Conservation (phyloP, 139 green algal genomes). For the Astrephomene gubernaculifera region DNA sequence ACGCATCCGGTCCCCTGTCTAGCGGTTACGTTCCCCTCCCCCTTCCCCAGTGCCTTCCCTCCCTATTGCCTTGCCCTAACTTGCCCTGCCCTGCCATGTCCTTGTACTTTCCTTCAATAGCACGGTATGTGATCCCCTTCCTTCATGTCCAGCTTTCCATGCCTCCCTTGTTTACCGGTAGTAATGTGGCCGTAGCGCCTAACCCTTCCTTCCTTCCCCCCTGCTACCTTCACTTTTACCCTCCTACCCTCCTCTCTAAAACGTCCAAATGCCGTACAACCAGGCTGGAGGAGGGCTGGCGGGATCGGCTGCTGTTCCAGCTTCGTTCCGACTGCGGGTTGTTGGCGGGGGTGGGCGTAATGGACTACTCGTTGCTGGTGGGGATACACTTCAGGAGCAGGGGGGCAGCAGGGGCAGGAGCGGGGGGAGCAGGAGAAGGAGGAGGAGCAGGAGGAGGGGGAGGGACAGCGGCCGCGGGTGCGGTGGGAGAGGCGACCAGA, state of each 20-base stretch:
- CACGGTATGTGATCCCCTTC: too few relatives aligned
- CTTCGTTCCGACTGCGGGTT: slow-evolving; percentile 76
- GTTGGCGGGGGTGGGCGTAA: slow-evolving; percentile 74
- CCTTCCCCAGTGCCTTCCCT: neutral
- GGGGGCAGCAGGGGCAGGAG: neutral
- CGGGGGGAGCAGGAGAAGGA: neutral
- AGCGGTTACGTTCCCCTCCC: neutral
- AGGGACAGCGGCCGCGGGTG: neutral
- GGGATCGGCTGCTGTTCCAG: slow-evolving; percentile 67
- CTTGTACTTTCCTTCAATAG: too few relatives aligned
- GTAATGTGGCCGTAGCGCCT: too few relatives aligned
- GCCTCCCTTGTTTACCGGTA: too few relatives aligned
- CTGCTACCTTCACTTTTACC: neutral
- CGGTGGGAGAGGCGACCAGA: neutral
- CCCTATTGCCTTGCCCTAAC: too few relatives aligned
- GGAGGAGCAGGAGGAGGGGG: neutral
- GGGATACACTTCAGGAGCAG: slow-evolving; percentile 77
- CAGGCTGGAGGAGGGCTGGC: slow-evolving; percentile 70
- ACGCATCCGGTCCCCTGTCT: too few relatives aligned
- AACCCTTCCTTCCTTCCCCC: too few relatives aligned
- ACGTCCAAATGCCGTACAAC: neutral
- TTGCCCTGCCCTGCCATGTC: too few relatives aligned
- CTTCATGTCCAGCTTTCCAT: too few relatives aligned
- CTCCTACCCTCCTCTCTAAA: neutral
- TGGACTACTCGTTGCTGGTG: slow-evolving; percentile 94